These are phyloP conservation scores for Prunella vulgaris DNA, from an alignment of 257 asterid genomes.

Conservation along the genomic window DNA sequence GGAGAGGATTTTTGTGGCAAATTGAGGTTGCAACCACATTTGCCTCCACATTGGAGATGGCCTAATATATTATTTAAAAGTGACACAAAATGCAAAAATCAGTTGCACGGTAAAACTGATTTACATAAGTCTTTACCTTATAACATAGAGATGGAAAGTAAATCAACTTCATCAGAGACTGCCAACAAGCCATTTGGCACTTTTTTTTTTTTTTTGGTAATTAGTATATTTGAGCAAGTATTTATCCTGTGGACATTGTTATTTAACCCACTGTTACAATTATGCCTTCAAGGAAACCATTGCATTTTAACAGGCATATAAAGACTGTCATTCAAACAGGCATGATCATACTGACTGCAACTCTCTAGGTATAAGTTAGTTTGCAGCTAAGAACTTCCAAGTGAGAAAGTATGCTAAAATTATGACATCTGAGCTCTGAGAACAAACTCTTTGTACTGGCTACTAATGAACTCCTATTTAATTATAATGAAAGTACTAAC, in stretches of 20 bases:
- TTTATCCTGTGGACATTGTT: neutral
- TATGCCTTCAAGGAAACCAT: neutral
- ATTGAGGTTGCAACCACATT: no score
- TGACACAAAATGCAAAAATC: no score
- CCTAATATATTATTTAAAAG: no score
- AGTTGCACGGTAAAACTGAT: no score
- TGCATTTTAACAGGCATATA: neutral
- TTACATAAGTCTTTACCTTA: no score
- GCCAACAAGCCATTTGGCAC: neutral
- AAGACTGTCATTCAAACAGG: neutral
- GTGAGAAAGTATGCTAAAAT: neutral
- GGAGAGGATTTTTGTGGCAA: no score
- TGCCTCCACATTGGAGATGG: no score
- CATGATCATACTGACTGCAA: neutral
- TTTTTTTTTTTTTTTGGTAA: neutral
- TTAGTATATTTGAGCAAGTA: neutral
- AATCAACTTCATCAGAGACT: neutral
- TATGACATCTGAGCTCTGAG: neutral
- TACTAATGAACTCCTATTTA: neutral
- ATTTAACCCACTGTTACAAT: neutral
- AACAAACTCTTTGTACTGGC: neutral
- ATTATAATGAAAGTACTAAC: conserved; percentile 30
- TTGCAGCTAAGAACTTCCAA: neutral
- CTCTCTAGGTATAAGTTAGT: neutral
- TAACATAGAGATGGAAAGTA: neutral